These are phyloP conservation scores for Boehmeria nivea DNA, from an alignment of 306 rosid genomes.

Conservation along the genomic window DNA sequence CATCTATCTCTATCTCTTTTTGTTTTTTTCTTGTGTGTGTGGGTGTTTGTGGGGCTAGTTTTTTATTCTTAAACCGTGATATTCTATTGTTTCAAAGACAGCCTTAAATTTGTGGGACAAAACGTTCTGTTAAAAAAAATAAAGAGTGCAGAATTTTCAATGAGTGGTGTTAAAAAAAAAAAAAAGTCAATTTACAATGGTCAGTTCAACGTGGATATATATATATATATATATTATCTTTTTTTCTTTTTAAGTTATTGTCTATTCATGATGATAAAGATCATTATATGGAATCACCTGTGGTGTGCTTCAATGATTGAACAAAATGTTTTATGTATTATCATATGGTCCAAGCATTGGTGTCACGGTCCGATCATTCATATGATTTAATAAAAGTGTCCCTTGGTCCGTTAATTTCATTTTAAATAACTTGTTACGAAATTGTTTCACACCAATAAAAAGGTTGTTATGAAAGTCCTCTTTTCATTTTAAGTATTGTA, in stretches of 20 bases:
- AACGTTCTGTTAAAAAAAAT: neutral
- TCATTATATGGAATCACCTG: neutral
- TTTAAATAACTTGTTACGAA: too few species aligned
- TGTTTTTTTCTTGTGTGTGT: neutral
- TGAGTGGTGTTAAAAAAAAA: neutral
- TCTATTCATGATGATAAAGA: neutral
- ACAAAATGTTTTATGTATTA: neutral
- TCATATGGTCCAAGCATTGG: too few species aligned
- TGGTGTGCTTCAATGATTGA: conserved; percentile 4
- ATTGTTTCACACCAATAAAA: too few species aligned
- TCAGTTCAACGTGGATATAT: neutral
- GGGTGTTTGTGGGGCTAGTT: neutral
- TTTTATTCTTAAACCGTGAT: conserved; percentile 10
- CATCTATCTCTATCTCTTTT: too few species aligned
- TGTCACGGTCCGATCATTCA: neutral
- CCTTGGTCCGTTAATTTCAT: too few species aligned
- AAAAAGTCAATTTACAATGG: neutral
- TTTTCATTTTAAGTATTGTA: too few species aligned
- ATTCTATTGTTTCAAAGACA: conserved; percentile 11
- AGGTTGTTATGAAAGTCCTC: too few species aligned
- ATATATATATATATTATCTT: neutral
- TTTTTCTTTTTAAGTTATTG: neutral
- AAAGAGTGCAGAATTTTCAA: neutral
- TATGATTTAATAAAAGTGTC: too few species aligned
- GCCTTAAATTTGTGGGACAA: neutral